phyloP scores from a whole-genome alignment of 2,329 filamentous ascomycete genomes.

The Daldinia sp. region DNA sequence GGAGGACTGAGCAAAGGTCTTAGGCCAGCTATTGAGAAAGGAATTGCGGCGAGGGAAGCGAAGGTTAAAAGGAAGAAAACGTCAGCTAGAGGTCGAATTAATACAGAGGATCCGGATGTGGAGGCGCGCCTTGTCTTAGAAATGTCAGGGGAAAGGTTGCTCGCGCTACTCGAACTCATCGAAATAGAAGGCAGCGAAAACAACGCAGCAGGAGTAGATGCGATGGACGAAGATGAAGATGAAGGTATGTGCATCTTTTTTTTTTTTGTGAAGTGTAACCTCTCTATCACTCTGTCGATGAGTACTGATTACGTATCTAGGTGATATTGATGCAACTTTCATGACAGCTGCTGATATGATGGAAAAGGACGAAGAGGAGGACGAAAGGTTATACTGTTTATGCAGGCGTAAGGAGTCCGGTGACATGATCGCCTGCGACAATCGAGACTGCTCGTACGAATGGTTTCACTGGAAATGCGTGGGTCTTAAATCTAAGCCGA shows the following conservation, averaged over 20 bases:
- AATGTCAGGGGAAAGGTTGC: conserved; percentile 60
- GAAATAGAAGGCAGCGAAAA: conserved; percentile 36
- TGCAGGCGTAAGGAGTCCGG: conserved; percentile 30
- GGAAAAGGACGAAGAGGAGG: conserved; percentile 19
- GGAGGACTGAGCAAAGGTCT: conserved; percentile 55
- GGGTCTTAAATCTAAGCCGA: conserved; percentile 34
- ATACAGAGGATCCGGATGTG: conserved; percentile 54
- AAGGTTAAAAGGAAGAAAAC: conserved; percentile 59
- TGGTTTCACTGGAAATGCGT: conserved; percentile 43
- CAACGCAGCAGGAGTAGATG: neutral
- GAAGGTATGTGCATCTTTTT: conserved; percentile 29
- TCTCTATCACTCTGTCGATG: neutral
- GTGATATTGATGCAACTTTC: conserved; percentile 35
- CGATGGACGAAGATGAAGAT: conserved; percentile 30
- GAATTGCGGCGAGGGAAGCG: conserved; percentile 62
- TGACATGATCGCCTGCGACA: conserved; percentile 37
- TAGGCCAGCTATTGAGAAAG: conserved; percentile 57
- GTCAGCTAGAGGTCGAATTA: conserved; percentile 38
- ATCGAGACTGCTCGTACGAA: conserved; percentile 29
- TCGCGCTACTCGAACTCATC: conserved; percentile 55
- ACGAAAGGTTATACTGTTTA: conserved; percentile 28
- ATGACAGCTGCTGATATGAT: conserved; percentile 32
- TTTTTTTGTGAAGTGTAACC: neutral
- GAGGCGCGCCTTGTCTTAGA: conserved; percentile 59
- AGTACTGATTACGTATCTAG: conserved; percentile 20